Percentiles rank a stretch among this genome's conserved stretches.
phyloP scores from a whole-genome alignment of 257 asterid species.

The Solanum corneliomulleri region DNA sequence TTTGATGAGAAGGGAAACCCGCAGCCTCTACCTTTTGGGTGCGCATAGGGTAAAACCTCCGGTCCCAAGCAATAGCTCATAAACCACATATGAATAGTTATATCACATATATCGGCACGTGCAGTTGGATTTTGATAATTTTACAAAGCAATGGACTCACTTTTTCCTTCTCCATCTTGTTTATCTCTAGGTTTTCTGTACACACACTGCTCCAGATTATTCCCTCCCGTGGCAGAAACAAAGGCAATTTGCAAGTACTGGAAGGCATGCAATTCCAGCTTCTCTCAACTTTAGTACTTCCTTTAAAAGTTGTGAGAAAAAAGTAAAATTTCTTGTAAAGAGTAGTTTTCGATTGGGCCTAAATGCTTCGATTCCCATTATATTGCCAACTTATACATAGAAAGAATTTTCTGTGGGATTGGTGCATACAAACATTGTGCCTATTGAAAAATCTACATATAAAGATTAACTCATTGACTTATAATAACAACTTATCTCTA shows the following conservation, averaged over 20 bases:
- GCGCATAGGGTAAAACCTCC: no score
- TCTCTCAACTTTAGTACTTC: background rate
- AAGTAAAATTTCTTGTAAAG: background rate
- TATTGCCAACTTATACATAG: background rate
- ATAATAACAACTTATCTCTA: background rate
- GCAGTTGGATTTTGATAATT: background rate
- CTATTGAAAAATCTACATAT: background rate
- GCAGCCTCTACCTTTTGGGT: background rate
- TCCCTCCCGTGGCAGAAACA: constrained; percentile 99
- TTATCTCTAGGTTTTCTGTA: constrained; percentile 66
- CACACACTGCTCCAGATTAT: constrained; percentile 90
- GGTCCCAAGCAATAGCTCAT: background rate
- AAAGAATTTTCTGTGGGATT: background rate
- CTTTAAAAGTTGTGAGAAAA: background rate
- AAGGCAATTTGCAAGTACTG: constrained; percentile 86
- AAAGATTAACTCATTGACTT: background rate
- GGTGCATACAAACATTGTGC: background rate
- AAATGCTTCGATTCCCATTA: background rate
- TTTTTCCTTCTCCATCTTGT: background rate
- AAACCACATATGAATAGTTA: background rate
- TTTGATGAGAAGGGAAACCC: background rate
- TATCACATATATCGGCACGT: background rate
- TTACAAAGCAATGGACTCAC: background rate
- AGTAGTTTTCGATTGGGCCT: background rate
- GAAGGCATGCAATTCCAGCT: constrained; percentile 54